Percentiles rank a stretch among this genome's conserved stretches.
These are phyloP conservation scores for Yarrowia sp. DNA, from an alignment of 805 yeast species.

Conservation along the genomic window DNA sequence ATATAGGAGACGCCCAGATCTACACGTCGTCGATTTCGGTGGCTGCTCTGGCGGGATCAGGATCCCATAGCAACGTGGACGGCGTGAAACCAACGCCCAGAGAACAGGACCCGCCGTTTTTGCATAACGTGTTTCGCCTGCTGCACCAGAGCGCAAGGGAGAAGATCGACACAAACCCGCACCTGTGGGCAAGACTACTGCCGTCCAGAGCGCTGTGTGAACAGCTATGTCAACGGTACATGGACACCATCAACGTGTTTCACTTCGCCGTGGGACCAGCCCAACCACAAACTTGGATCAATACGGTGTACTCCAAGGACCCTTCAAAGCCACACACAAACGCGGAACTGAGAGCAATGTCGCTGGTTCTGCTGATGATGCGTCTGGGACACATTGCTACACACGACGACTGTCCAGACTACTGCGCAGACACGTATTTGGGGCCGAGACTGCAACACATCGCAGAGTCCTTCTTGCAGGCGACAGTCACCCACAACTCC, in stretches of 20 bases:
- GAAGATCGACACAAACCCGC: constrained; percentile 21
- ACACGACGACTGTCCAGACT: constrained; percentile 26
- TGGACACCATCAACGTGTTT: constrained; percentile 33
- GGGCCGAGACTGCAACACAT: constrained; percentile 15
- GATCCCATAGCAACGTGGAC: constrained; percentile 7
- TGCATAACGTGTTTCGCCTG: constrained; percentile 21
- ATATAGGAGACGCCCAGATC: constrained; percentile 28
- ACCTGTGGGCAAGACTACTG: constrained; percentile 8
- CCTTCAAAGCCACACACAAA: constrained; percentile 9
- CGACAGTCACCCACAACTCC: constrained; percentile 17
- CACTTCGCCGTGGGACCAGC: constrained; percentile 30
- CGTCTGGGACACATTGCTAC: constrained; percentile 23
- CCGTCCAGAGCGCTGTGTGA: constrained; percentile 29
- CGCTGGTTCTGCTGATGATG: constrained; percentile 27
- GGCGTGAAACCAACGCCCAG: constrained; percentile 10
- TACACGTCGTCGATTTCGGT: constrained; percentile 17
- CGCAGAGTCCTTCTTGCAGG: constrained; percentile 22
- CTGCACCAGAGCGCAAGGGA: constrained; percentile 22
- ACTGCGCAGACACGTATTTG: constrained; percentile 27
- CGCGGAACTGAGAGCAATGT: constrained; percentile 20
- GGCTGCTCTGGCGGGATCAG: constrained; percentile 26
- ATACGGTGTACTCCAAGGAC: constrained; percentile 21
- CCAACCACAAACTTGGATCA: constrained; percentile 8
- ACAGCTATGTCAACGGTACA: constrained; percentile 18
- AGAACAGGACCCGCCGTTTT: constrained; percentile 23